Evolutionary conservation across 495 filamentous ascomycete species (phyloP).

Genomic region (Trichodelitschia bisporula): DNA sequence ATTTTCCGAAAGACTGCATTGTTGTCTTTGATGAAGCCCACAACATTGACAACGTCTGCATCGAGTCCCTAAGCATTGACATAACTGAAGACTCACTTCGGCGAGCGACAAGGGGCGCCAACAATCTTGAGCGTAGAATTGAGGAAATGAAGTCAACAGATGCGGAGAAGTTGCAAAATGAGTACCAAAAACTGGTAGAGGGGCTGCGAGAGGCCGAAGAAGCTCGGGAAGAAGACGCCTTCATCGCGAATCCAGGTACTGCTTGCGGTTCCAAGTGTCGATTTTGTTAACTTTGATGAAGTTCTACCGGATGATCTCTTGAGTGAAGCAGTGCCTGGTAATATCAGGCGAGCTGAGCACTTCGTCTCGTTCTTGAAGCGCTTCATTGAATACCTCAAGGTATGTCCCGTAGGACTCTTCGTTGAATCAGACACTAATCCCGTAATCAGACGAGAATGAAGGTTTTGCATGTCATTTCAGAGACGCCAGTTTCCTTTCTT

Average conservation of each 20-base stretch:
- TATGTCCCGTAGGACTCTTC: too few relatives aligned
- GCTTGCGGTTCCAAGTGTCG: too few relatives aligned
- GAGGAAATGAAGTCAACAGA: constrained; percentile 81
- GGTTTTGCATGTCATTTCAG: constrained; percentile 86
- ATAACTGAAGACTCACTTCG: constrained; percentile 82
- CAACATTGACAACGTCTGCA: constrained; percentile 99
- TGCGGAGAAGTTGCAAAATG: constrained; percentile 73
- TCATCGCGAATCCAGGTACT: constrained; percentile 94
- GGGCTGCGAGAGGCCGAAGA: constrained; percentile 73
- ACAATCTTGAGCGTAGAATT: constrained; percentile 74
- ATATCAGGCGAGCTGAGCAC: constrained; percentile 89
- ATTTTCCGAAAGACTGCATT: constrained; percentile 94
- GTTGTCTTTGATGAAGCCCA: constrained; percentile 98
- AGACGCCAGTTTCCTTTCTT: constrained; percentile 86
- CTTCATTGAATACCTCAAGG: constrained; percentile 93
- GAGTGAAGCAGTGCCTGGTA: constrained; percentile 88
- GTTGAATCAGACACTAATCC: too few relatives aligned
- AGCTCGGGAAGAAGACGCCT: constrained; percentile 73
- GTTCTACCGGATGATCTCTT: constrained; percentile 56
- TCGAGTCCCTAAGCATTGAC: constrained; percentile 91
- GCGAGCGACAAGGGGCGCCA: constrained; percentile 68
- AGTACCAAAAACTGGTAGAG: constrained; percentile 90
- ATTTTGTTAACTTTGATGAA: too few relatives aligned
- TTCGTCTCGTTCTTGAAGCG: constrained; percentile 87
- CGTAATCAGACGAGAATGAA: constrained; percentile 90